Base-by-base conservation (phyloP, 345 rosid species). In the Hypericum perforatum region DNA sequence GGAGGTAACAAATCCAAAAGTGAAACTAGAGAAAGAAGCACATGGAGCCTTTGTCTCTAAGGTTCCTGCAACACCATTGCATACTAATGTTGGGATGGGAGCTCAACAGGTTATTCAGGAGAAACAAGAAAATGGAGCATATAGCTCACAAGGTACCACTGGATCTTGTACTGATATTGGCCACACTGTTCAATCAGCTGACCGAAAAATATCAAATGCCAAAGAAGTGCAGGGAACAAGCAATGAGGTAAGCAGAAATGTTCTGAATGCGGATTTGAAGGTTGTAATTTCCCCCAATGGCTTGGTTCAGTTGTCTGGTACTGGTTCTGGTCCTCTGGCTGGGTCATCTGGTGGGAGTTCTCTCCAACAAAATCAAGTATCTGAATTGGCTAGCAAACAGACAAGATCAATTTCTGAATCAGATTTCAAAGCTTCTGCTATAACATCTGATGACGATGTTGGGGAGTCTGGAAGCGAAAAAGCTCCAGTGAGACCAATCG, bases 1-100 rank as follows among this genome's bases (percentile, higher is more conserved):
- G 66, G 48, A 49, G 32, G 84, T 60, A 51, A 37, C 57, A 49
- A 85, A 71, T 64, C 53, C 44, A 43, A 77, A 73, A 62, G 69
- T 59, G 63, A 72, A 60, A 72, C 84, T 66, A 60, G 76, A 71
- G 57, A 78, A 74, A 22, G 2, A 1, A 22, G 32, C 32, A 4
- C 1, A 22, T 22, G 2, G 4, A 22, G 32, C 32, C 32, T 22
- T 1, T 22, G 32, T 22, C 32, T 22, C 32, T 22, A 22, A 22
- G 32, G 32, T 1, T 22, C 32, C 32, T 22, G 32, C 32, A 1
- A 22, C 32, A 22, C 32, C 32, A 1, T 22, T 22, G 32, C 32
- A 22, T 22, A 22, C 1, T 22, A 22, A 22, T 22, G 32, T 22
- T 22, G 32, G 32, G 32, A 22, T 22, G 32, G n/a, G n/a, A n/a